Evolutionary conservation across 495 filamentous ascomycete species (phyloP), one percentile per base, ranked within the genome.

Genomic region (Aspergillus steynii): DNA sequence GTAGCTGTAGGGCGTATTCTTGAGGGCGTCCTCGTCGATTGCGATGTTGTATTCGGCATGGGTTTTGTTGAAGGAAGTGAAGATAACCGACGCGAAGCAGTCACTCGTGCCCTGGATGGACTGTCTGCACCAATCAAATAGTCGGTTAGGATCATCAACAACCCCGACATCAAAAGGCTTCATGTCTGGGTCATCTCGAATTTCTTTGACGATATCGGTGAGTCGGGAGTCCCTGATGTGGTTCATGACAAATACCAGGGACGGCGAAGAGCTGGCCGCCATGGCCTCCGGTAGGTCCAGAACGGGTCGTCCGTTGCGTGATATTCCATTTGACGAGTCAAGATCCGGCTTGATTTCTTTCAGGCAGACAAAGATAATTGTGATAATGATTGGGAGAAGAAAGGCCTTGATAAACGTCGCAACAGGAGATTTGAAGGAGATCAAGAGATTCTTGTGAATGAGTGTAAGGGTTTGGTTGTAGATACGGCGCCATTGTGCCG

Each of bases 401-500:
- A 50, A n/a, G 10, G 49, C 15, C 28, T 29, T 50, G 10, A 50
- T 4, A 29, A 50, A 12, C 3, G 49, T 50, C 20, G 20, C 14
- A 20, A 60, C 32, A 20, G 52, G 58, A 9, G 58, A 55, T 20
- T 55, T 55, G 58, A 56, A 55, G n/a, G 37, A 53, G 1, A 60
- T 50, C 4, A 60, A 26, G 3, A 60, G 58, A 29, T 55, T 53
- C 49, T 60, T 53, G 9, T 49, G 28, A 55, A 50, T 46, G 15
- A 60, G 31, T 20, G 50, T 60, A 34, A 45, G 3, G 50, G 52
- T 60, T 55, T 60, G 58, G 4, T 49, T n/a, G 10, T 26, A 42
- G 25, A 29, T 15, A 74, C 67, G 62, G 68, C 65, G 29, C 61
- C 65, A 37, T 71, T 56, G n/a, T 26, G 5, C 5, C 5, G n/a